These are phyloP conservation scores for Beauveria pseudobassiana DNA, from an alignment of 2,329 filamentous ascomycete genomes.

Conservation along the genomic window DNA sequence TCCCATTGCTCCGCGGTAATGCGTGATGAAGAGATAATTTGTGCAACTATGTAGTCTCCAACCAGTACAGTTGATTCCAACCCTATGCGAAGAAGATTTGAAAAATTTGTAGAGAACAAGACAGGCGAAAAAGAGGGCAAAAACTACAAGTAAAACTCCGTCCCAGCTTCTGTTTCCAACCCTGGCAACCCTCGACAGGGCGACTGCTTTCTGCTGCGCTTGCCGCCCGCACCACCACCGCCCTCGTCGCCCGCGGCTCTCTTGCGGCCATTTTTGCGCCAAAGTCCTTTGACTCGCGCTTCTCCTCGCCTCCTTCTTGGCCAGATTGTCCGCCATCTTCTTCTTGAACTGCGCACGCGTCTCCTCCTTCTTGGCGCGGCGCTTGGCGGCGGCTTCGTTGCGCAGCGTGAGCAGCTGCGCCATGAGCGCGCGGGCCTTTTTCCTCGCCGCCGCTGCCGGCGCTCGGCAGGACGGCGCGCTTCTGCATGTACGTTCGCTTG, in stretches of 20 bases:
- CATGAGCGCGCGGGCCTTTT: constrained; percentile 80
- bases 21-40: not conserved
- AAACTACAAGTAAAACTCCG: not conserved
- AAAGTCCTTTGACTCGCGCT: constrained; percentile 88
- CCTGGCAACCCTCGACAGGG: not conserved
- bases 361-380: constrained; percentile 81
- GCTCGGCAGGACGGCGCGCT: constrained; percentile 70
- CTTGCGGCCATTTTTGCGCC: constrained; percentile 81
- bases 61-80: not conserved
- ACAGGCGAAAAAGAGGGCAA: not conserved
- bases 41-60: constrained; percentile 5
- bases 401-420: constrained; percentile 86
- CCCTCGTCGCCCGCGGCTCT: constrained; percentile 37
- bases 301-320: constrained; percentile 86
- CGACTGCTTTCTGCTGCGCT: constrained; percentile 18
- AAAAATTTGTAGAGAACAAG: not conserved
- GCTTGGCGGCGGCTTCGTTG: constrained; percentile 84
- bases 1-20: constrained; percentile 8
- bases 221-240: constrained; percentile 28
- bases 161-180: not conserved
- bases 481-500: constrained; percentile 84
- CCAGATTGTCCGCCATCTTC: constrained; percentile 72
- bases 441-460: constrained; percentile 74
- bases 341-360: constrained; percentile 70
- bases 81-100: not conserved